Percentiles rank a stretch among this genome's conserved stretches.
Evolutionary conservation across 345 rosid genomes (phyloP).

Genomic region (Lagerstroemia speciosa): DNA sequence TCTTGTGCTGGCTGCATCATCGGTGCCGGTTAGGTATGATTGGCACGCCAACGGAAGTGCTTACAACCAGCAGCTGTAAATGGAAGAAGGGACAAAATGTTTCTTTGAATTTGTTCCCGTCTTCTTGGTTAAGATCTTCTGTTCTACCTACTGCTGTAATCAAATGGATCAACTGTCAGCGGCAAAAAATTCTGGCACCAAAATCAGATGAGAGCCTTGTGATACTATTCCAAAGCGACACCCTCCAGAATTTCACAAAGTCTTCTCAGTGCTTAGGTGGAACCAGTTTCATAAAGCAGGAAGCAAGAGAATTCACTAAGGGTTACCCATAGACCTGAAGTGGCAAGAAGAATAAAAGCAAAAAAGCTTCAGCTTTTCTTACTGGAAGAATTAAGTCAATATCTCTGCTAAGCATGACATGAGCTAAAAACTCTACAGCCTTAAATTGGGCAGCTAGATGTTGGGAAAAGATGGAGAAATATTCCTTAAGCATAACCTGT

Average conservation of each 20-base stretch:
- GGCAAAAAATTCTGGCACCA: too few relatives aligned
- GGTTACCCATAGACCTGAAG: not conserved
- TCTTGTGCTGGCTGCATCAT: slow-evolving; percentile 65
- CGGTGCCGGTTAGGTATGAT: slow-evolving; percentile 59
- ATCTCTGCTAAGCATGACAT: too few relatives aligned
- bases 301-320: not conserved
- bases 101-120: not conserved
- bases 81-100: slow-evolving; percentile 44
- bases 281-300: not conserved
- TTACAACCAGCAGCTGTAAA: slow-evolving; percentile 49
- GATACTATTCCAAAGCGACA: too few relatives aligned
- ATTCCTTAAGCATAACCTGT: not conserved
- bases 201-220: too few relatives aligned
- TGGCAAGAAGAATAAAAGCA: too few relatives aligned
- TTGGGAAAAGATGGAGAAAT: not conserved
- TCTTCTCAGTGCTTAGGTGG: too few relatives aligned
- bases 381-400: not conserved
- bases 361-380: too few relatives aligned
- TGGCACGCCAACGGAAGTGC: slow-evolving; percentile 66
- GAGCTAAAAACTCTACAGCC: not conserved
- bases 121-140: slow-evolving; percentile 7
- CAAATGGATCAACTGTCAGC: too few relatives aligned
- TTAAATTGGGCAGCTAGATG: not conserved
- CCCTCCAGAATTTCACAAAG: too few relatives aligned
- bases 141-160: not conserved